These are phyloP conservation scores for Leishmania tarentolae DNA, from an alignment of 208 protist species.

Conservation along the genomic window DNA sequence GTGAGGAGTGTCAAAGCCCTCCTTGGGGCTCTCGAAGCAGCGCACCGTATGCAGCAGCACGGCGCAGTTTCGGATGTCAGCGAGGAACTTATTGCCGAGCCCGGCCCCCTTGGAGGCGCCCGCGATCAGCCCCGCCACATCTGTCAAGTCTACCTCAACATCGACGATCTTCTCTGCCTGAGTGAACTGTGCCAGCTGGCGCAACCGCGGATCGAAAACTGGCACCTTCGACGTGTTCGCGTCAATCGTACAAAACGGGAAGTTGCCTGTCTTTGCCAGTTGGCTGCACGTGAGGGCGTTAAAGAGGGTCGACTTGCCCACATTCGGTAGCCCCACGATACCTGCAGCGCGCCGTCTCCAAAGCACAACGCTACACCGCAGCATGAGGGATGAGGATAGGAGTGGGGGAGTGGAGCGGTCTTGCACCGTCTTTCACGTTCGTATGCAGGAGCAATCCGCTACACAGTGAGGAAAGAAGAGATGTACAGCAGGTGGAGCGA, in stretches of 20 bases:
- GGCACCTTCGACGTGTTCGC: constrained; percentile 82
- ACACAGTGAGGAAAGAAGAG: background rate
- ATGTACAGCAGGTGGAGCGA: background rate
- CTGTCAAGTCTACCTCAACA: constrained; percentile 83
- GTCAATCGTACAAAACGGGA: constrained; percentile 94
- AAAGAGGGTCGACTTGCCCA: constrained; percentile 94
- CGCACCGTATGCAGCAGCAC: constrained; percentile 89
- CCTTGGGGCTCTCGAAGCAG: constrained; percentile 84
- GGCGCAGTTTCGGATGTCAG: constrained; percentile 81
- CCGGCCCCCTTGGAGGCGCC: constrained; percentile 86
- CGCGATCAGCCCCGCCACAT: constrained; percentile 91
- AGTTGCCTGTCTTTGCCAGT: constrained; percentile 92
- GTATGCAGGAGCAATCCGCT: background rate
- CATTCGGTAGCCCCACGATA: constrained; percentile 91
- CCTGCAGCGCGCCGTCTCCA: constrained; percentile 69
- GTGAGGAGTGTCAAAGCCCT: constrained; percentile 79
- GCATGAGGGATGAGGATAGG: constrained; percentile 4
- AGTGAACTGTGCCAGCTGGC: constrained; percentile 69
- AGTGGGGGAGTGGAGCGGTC: background rate
- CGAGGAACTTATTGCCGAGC: constrained; percentile 89
- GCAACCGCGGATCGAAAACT: constrained; percentile 79
- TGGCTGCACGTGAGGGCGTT: constrained; percentile 92
- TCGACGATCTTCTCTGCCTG: constrained; percentile 67
- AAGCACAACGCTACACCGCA: constrained; percentile 21
- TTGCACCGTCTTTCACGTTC: background rate